Percentiles rank a stretch among this genome's conserved stretches.
phyloP scores from a whole-genome alignment of 139 green algal species.

The Chlorella sp. region DNA sequence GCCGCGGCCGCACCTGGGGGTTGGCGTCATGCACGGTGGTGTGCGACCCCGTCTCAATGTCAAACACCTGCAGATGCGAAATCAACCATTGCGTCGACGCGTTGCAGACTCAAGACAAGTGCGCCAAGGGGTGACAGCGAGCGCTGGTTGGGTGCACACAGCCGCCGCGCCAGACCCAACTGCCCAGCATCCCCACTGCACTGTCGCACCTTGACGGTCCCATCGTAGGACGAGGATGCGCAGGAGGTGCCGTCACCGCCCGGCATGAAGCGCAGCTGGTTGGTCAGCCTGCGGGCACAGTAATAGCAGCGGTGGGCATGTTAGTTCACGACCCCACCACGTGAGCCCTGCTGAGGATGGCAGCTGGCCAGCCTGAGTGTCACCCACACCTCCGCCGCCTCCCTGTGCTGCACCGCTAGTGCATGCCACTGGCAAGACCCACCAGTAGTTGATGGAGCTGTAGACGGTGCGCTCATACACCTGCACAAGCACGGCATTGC shows the following conservation, averaged over 20 bases:
- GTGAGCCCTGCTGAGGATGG: too few relatives aligned
- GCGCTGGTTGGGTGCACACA: too few relatives aligned
- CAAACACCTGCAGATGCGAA: conserved; percentile 47
- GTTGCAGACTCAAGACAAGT: too few relatives aligned
- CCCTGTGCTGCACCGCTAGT: neutral
- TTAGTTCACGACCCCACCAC: too few relatives aligned
- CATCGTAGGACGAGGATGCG: conserved; percentile 65
- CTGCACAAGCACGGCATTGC: conserved; percentile 18
- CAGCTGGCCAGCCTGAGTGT: too few relatives aligned
- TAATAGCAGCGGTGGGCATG: too few relatives aligned
- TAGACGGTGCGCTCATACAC: conserved; percentile 83
- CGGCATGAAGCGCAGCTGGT: conserved; percentile 61
- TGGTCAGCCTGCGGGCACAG: conserved; percentile 57
- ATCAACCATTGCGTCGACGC: too few relatives aligned
- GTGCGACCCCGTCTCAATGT: conserved; percentile 71
- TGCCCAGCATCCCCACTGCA: too few relatives aligned
- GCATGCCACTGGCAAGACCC: too few relatives aligned
- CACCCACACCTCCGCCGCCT: neutral
- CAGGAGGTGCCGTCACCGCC: conserved; percentile 42
- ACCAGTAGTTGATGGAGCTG: conserved; percentile 59
- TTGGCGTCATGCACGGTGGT: conserved; percentile 76
- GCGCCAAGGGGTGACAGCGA: too few relatives aligned
- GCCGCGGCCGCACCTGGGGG: conserved; percentile 42
- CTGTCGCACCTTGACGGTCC: conserved; percentile 64
- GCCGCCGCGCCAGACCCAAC: too few relatives aligned